These are phyloP conservation scores for Adansonia madagascariensis DNA, from an alignment of 441 rosid genomes.

Conservation along the genomic window DNA sequence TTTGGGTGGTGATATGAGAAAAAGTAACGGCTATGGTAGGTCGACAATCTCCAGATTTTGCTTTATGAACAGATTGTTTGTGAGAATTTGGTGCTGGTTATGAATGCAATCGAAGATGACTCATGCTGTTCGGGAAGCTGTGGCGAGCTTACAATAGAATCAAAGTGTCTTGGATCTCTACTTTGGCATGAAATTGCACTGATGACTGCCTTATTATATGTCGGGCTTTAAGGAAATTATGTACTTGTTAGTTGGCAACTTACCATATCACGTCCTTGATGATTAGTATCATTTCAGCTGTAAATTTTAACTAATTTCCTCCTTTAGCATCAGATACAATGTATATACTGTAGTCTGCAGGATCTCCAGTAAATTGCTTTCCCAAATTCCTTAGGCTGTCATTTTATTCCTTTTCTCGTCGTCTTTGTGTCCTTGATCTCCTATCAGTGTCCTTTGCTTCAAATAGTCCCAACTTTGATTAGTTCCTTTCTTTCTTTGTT, in stretches of 20 bases:
- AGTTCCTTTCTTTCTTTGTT: slow-evolving; percentile 20
- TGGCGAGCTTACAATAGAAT: slow-evolving; percentile 20
- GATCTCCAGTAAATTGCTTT: slow-evolving; percentile 26
- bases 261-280: slow-evolving; percentile 7
- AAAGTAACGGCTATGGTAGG: slow-evolving; percentile 37
- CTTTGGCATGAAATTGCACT: slow-evolving; percentile 23
- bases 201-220: slow-evolving; percentile 13
- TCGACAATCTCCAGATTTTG: slow-evolving; percentile 32
- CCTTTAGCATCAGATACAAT: slow-evolving; percentile 29
- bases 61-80: slow-evolving; percentile 12
- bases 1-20: slow-evolving; percentile 27
- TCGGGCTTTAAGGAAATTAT: slow-evolving; percentile 18
- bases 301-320: slow-evolving; percentile 23
- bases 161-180: slow-evolving; percentile 21
- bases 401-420: slow-evolving; percentile 17
- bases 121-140: slow-evolving; percentile 23
- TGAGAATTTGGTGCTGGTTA: slow-evolving; percentile 13
- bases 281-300: slow-evolving; percentile 17
- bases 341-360: slow-evolving; percentile 42
- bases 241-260: background rate
- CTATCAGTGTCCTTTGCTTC: slow-evolving; percentile 14
- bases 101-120: slow-evolving; percentile 28
- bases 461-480: background rate
- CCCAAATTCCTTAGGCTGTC: slow-evolving; percentile 29
- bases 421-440: slow-evolving; percentile 11